Percentiles rank a stretch among this genome's conserved stretches.
Evolutionary conservation across 176 grass and related monocot genomes (phyloP).

Genomic region (Lolium multiflorum): DNA sequence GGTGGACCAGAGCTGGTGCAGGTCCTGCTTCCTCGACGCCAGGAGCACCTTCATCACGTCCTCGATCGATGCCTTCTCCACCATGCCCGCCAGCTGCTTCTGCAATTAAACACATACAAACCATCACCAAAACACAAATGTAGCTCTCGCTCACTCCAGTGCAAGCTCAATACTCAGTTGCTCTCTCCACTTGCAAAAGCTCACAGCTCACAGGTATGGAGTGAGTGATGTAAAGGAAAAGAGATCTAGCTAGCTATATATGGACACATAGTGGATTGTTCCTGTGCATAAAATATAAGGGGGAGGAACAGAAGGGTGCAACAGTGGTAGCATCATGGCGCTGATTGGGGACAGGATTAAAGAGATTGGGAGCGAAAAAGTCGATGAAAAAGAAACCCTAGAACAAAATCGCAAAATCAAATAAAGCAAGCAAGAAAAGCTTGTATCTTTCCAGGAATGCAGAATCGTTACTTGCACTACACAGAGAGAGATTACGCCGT

Average conservation of each 20-base stretch:
- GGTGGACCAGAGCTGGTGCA: conserved; percentile 91
- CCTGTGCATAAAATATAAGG: conserved; percentile 79
- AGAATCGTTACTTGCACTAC: conserved; percentile 24
- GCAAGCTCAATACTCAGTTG: conserved; percentile 2
- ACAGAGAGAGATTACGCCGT: neutral
- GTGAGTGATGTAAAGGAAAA: conserved; percentile 38
- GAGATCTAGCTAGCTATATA: conserved; percentile 15
- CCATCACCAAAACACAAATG: neutral
- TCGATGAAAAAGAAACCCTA: conserved; percentile 49
- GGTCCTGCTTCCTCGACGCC: conserved; percentile 94
- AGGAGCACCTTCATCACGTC: conserved; percentile 98
- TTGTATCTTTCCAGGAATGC: neutral
- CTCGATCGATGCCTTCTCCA: conserved; percentile 99
- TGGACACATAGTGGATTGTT: conserved; percentile 51
- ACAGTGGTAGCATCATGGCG: conserved; percentile 59
- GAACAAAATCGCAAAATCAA: conserved; percentile 42
- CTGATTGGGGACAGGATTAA: conserved; percentile 51
- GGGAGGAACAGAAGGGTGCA: conserved; percentile 45
- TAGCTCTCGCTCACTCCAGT: neutral
- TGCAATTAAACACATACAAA: conserved; percentile 40
- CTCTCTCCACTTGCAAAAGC: conserved; percentile 33
- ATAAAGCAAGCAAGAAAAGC: neutral
- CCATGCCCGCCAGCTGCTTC: conserved; percentile 94
- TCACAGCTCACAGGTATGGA: conserved; percentile 41
- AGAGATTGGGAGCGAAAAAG: neutral